These are phyloP conservation scores for Xylaria venustula DNA, from an alignment of 495 filamentous ascomycete genomes.

Conservation along the genomic window DNA sequence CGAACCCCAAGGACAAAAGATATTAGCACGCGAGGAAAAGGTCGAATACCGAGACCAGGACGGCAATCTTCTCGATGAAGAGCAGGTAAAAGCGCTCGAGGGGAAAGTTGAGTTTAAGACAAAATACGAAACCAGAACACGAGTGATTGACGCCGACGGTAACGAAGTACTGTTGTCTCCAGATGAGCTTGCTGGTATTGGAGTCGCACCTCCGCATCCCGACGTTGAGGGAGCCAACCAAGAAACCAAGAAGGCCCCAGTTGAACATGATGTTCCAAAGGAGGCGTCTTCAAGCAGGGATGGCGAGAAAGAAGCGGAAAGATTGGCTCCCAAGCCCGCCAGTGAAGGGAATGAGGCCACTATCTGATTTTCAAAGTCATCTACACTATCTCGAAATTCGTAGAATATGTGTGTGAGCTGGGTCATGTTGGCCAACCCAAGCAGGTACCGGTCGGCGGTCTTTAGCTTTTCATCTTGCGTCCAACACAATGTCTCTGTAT, in stretches of 20 bases:
- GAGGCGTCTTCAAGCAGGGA: slow-evolving; percentile 61
- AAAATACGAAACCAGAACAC: slow-evolving; percentile 85
- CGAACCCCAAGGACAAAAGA: slow-evolving; percentile 45
- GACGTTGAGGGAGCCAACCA: slow-evolving; percentile 74
- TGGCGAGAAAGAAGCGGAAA: slow-evolving; percentile 57
- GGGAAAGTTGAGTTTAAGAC: slow-evolving; percentile 95
- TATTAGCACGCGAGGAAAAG: slow-evolving; percentile 72
- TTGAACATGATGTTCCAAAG: slow-evolving; percentile 42
- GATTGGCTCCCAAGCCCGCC: slow-evolving; percentile 65
- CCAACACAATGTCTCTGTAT: slow-evolving; percentile 3
- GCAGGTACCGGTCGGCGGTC: neutral
- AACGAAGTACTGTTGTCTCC: slow-evolving; percentile 59
- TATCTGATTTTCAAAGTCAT: slow-evolving; percentile 8
- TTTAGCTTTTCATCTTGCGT: slow-evolving; percentile 2
- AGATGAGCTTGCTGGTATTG: slow-evolving; percentile 27
- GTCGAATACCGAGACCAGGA: slow-evolving; percentile 94
- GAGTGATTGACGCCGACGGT: slow-evolving; percentile 73
- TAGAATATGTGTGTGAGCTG: slow-evolving; percentile 1
- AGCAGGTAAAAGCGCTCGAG: slow-evolving; percentile 77
- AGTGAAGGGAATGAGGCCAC: slow-evolving; percentile 73
- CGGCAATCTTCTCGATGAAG: slow-evolving; percentile 81
- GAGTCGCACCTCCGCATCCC: slow-evolving; percentile 76
- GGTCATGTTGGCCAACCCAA: neutral
- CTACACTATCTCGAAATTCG: neutral
- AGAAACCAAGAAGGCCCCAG: slow-evolving; percentile 52